Percentiles rank a stretch among this genome's conserved stretches.
These are phyloP conservation scores for Rhizoctonia solani DNA, from an alignment of 1,284 basidiomycete genomes.

Conservation along the genomic window DNA sequence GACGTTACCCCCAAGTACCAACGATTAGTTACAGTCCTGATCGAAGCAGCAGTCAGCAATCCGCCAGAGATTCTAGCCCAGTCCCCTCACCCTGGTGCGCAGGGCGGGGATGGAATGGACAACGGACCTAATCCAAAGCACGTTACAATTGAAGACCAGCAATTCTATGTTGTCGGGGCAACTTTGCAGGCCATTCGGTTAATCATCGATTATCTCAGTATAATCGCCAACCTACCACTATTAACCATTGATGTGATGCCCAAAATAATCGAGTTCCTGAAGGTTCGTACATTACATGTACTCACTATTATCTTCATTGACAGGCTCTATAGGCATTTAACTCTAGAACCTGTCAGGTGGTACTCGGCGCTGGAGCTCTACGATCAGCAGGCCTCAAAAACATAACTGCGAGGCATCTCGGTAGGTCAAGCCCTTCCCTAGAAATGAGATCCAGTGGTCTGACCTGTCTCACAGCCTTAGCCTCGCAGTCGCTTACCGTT, in stretches of 20 bases:
- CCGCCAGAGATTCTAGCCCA: slow-evolving; percentile 65
- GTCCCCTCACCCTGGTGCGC: slow-evolving; percentile 25
- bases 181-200: slow-evolving; percentile 78
- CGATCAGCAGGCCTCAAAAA: slow-evolving; percentile 96
- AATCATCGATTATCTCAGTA: slow-evolving; percentile 82
- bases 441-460: background rate
- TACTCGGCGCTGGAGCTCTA: slow-evolving; percentile 97
- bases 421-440: slow-evolving; percentile 50
- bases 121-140: slow-evolving; percentile 58
- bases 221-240: slow-evolving; percentile 86
- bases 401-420: slow-evolving; percentile 97
- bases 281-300: slow-evolving; percentile 48
- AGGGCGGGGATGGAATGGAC: background rate
- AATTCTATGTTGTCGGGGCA: slow-evolving; percentile 85
- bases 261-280: slow-evolving; percentile 92
- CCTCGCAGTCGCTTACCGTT: slow-evolving; percentile 92
- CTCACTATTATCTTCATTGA: slow-evolving; percentile 6
- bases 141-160: slow-evolving; percentile 80
- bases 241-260: slow-evolving; percentile 94
- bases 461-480: slow-evolving; percentile 64
- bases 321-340: slow-evolving; percentile 76
- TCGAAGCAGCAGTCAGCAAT: slow-evolving; percentile 83
- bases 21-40: slow-evolving; percentile 69
- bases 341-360: slow-evolving; percentile 97
- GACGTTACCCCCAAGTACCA: slow-evolving; percentile 75